Percentiles rank a stretch among this genome's conserved stretches.
phyloP scores from a whole-genome alignment of 2,329 filamentous ascomycete genomes.

The Xylariaceae sp. region DNA sequence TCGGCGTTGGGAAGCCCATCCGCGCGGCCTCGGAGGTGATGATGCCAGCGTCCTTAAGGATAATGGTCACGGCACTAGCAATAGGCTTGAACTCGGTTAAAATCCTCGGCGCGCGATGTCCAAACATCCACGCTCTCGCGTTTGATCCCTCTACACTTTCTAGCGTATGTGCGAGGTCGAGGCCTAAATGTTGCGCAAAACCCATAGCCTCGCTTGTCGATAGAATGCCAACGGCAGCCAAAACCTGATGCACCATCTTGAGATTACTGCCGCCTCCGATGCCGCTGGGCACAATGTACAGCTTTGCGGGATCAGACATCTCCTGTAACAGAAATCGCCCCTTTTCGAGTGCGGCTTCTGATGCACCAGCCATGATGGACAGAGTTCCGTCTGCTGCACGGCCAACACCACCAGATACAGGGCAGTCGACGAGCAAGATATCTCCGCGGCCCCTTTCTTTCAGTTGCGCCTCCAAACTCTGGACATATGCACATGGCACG shows the following conservation, averaged over 20 bases:
- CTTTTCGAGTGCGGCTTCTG: slow-evolving; percentile 54
- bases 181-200: slow-evolving; percentile 53
- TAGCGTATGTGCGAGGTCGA: slow-evolving; percentile 44
- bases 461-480: slow-evolving; percentile 57
- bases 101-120: slow-evolving; percentile 56
- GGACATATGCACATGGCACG: slow-evolving; percentile 64
- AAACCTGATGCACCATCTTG: slow-evolving; percentile 63
- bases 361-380: slow-evolving; percentile 70
- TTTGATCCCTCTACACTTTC: slow-evolving; percentile 45
- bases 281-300: slow-evolving; percentile 61
- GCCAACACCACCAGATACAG: slow-evolving; percentile 68
- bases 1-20: slow-evolving; percentile 56
- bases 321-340: slow-evolving; percentile 59
- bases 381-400: slow-evolving; percentile 69
- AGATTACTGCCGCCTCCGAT: slow-evolving; percentile 60
- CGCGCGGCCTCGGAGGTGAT: slow-evolving; percentile 64
- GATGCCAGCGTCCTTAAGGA: slow-evolving; percentile 61
- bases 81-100: slow-evolving; percentile 52
- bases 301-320: slow-evolving; percentile 60
- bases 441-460: slow-evolving; percentile 55
- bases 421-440: slow-evolving; percentile 66
- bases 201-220: slow-evolving; percentile 60
- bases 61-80: slow-evolving; percentile 58
- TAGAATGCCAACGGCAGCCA: slow-evolving; percentile 63
- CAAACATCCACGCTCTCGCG: slow-evolving; percentile 61